Conservation (phyloP, 2,329 filamentous ascomycete genomes). For the Botrytis sinoallii region DNA sequence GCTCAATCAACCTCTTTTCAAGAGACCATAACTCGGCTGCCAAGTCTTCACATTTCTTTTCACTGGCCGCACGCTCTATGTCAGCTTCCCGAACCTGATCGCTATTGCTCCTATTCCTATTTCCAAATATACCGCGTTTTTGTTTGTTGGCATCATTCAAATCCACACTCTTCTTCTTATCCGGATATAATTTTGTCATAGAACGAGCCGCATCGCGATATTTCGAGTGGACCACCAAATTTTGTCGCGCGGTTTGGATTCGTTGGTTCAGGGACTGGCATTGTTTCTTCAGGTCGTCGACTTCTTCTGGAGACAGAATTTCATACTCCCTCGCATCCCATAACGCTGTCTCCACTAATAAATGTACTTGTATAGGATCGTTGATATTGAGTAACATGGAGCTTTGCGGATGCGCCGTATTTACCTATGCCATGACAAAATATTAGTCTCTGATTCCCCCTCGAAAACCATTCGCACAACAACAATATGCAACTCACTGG, state of each 20-base stretch:
- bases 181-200: constrained; percentile 75
- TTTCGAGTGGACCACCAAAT: constrained; percentile 86
- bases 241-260: constrained; percentile 78
- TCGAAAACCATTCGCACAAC: neutral
- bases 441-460: neutral
- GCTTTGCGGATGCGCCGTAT: constrained; percentile 51
- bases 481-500: constrained; percentile 45
- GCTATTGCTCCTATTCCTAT: constrained; percentile 43
- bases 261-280: constrained; percentile 67
- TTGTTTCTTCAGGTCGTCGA: constrained; percentile 89
- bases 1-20: constrained; percentile 71
- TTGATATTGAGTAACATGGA: constrained; percentile 59
- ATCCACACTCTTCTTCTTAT: constrained; percentile 48
- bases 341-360: constrained; percentile 90
- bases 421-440: constrained; percentile 44
- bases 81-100: constrained; percentile 55
- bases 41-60: constrained; percentile 81
- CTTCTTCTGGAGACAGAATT: constrained; percentile 85
- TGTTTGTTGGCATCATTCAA: constrained; percentile 46
- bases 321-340: constrained; percentile 82
- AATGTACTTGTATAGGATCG: constrained; percentile 79
- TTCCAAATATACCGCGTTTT: constrained; percentile 48
- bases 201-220: constrained; percentile 90
- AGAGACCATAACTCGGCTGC: constrained; percentile 75
- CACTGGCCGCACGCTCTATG: constrained; percentile 69